These are phyloP conservation scores for Pneumocystis murina DNA, from an alignment of 1,139 yeast genomes.

Conservation along the genomic window DNA sequence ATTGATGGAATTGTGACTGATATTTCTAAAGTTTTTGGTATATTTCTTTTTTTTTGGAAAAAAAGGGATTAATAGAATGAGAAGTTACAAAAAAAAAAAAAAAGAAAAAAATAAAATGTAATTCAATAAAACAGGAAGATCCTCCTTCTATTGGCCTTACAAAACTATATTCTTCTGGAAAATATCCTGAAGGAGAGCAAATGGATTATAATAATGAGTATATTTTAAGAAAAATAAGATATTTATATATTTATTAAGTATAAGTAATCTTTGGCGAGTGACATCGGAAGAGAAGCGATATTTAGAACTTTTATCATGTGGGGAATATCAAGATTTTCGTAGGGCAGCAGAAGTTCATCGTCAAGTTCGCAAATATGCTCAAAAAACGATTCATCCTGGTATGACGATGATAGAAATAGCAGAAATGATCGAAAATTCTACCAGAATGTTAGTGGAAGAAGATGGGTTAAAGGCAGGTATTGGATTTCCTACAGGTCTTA, in stretches of 20 bases:
- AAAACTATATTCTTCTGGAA: conserved; percentile 51
- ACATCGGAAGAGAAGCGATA: conserved; percentile 80
- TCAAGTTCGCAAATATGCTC: conserved; percentile 71
- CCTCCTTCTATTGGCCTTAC: conserved; percentile 44
- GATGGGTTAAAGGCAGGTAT: conserved; percentile 61
- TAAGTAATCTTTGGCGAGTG: conserved; percentile 47
- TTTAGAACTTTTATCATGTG: conserved; percentile 46
- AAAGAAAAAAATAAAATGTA: conserved; percentile 17
- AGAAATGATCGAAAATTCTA: conserved; percentile 72
- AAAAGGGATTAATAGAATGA: conserved; percentile 11
- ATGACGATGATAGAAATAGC: conserved; percentile 86
- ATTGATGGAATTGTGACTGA: background rate
- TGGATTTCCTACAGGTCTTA: conserved; percentile 95
- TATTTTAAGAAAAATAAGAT: background rate
- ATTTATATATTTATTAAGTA: conserved; percentile 2
- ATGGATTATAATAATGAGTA: conserved; percentile 36
- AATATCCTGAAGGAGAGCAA: conserved; percentile 70
- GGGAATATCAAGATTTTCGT: conserved; percentile 72
- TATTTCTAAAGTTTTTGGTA: background rate
- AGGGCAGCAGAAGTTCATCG: conserved; percentile 94
- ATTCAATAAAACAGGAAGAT: conserved; percentile 28
- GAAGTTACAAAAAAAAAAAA: conserved; percentile 30
- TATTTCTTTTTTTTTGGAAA: conserved; percentile 9
- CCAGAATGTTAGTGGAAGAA: conserved; percentile 55
- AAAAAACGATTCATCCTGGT: conserved; percentile 67